Evolutionary conservation across 768 basidiomycete genomes (phyloP), one percentile per base, ranked within the genome.

Genomic region (Boletus reticulatus): DNA sequence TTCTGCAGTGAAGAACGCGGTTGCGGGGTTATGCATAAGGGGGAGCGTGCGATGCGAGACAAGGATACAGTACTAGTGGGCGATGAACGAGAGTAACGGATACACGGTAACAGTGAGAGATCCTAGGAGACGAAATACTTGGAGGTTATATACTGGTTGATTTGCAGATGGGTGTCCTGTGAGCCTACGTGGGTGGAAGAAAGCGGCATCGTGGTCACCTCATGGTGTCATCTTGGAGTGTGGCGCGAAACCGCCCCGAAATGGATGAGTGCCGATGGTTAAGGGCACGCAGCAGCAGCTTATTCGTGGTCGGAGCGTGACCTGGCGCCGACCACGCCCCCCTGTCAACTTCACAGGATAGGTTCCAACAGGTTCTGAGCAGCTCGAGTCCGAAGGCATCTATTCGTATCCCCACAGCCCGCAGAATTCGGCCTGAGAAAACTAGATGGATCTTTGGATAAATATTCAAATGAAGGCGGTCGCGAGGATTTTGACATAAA

Each of bases 1-100:
- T 67, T 71, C 66, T 61, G 70, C 54, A 51, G 70, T 73, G 71
- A 73, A 71, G 59, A 72, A 70, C 6, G 70, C 54, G 57, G 65
- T 61, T 47, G 62, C 36, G 27, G 70, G 65, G 50, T 73, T 59
- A 57, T 71, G 70, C 70, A 71, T 71, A n/a, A 46, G 62, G 31
- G 55, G 44, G 53, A 43, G 55, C 29, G 52, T 10, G 38, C 29
- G 13, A 49, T 36, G 41, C 39, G 45, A 57, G 48, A 51, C 42
- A 43, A 48, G 51, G 44, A 57, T n/a, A 7, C 6, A 16, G 56
- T 34, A 8, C 29, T 29, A 29, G 29, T 29, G 32, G 43, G 36
- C 22, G 56, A 55, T 29, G 65, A 69, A 67, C 34, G 59, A 62
- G 55, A 57, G 53, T 56, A 52, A 50, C 32, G 53, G 32, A 39